Evolutionary conservation across 2,329 filamentous ascomycete genomes (phyloP).

Genomic region (Fusarium albosuccineum): DNA sequence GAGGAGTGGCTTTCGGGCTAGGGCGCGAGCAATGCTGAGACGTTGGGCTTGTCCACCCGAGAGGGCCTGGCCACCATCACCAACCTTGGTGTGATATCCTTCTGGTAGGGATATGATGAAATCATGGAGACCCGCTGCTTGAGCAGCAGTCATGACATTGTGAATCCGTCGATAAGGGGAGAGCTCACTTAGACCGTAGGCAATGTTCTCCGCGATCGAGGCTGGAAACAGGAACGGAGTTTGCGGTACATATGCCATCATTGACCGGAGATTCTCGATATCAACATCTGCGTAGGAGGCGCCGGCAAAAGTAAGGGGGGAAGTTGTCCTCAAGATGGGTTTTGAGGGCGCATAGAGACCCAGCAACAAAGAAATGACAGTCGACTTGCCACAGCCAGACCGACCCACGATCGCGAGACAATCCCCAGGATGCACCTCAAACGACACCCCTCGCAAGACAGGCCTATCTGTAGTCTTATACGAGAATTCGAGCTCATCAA

Average conservation of each 20-base stretch:
- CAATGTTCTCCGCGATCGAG: slow-evolving; percentile 83
- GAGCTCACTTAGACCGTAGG: slow-evolving; percentile 75
- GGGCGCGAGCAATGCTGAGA: slow-evolving; percentile 82
- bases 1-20: slow-evolving; percentile 77
- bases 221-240: slow-evolving; percentile 81
- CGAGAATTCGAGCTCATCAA: slow-evolving; percentile 71
- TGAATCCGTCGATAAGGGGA: slow-evolving; percentile 62
- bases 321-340: slow-evolving; percentile 3
- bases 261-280: slow-evolving; percentile 69
- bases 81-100: slow-evolving; percentile 74
- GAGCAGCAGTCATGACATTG: slow-evolving; percentile 66
- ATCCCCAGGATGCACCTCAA: slow-evolving; percentile 72
- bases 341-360: slow-evolving; percentile 71
- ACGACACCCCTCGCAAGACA: slow-evolving; percentile 74
- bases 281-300: slow-evolving; percentile 70
- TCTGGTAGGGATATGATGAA: slow-evolving; percentile 79
- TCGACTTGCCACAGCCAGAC: slow-evolving; percentile 94
- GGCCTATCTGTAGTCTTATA: slow-evolving; percentile 71
- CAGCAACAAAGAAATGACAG: slow-evolving; percentile 80
- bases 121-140: slow-evolving; percentile 76
- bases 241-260: slow-evolving; percentile 78
- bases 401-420: slow-evolving; percentile 84
- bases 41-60: slow-evolving; percentile 88
- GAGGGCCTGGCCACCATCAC: slow-evolving; percentile 79
- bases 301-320: slow-evolving; percentile 69